A percentile compares a stretch with the other conserved stretches of the same genome.
Evolutionary conservation across 371 early-diverging fungal species (phyloP).

Genomic region (Apophysomyces sp.): DNA sequence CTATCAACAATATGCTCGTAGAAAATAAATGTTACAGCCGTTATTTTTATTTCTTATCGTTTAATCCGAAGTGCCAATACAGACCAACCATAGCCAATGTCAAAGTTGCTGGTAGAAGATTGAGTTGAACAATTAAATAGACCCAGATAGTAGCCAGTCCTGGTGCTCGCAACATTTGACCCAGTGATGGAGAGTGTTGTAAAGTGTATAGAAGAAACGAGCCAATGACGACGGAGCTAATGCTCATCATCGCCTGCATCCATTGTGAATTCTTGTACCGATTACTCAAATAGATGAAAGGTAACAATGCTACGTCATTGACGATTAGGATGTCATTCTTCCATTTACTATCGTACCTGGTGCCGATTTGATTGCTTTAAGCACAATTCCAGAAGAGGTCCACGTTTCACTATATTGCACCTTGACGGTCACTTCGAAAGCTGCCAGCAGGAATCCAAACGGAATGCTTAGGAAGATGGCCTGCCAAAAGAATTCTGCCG

Average conservation of each 20-base stretch:
- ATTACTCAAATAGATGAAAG: constrained; percentile 57
- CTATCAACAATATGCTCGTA: background rate
- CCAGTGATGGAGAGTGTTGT: constrained; percentile 56
- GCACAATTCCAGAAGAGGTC: constrained; percentile 29
- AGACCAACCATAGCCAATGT: constrained; percentile 46
- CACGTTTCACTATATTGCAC: constrained; percentile 59
- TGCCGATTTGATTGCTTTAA: constrained; percentile 39
- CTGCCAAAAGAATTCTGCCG: constrained; percentile 53
- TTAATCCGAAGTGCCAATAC: constrained; percentile 56
- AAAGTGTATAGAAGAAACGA: constrained; percentile 57
- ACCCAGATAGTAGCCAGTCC: constrained; percentile 62
- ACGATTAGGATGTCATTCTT: background rate
- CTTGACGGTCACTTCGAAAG: constrained; percentile 60
- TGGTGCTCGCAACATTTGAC: constrained; percentile 64
- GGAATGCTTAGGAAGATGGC: constrained; percentile 58
- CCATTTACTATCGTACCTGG: constrained; percentile 41
- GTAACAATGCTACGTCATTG: constrained; percentile 41
- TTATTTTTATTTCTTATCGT: background rate
- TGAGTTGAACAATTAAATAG: constrained; percentile 57
- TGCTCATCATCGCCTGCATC: constrained; percentile 47
- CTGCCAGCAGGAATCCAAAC: constrained; percentile 51
- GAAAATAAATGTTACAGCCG: background rate
- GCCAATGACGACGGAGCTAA: constrained; percentile 40
- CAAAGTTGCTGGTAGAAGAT: constrained; percentile 53
- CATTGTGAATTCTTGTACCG: constrained; percentile 40